Evolutionary conservation across 768 basidiomycete species (phyloP).

Genomic region (Naganishia vishniacii): DNA sequence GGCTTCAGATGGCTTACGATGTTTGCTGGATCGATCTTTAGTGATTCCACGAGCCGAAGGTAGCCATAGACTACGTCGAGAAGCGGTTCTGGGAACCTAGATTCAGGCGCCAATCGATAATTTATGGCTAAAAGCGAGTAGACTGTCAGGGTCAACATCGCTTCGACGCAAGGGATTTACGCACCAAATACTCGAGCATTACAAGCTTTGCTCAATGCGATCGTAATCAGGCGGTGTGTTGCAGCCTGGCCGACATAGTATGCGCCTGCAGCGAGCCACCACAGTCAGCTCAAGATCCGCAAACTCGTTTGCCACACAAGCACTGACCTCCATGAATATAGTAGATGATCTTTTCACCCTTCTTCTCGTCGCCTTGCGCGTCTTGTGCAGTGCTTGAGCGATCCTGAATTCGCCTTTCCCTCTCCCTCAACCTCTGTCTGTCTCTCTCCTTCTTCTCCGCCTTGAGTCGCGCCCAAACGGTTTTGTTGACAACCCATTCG

Average conservation of each 20-base stretch:
- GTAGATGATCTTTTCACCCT: slow-evolving; percentile 69
- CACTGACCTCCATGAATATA: slow-evolving; percentile 83
- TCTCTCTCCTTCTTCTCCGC: slow-evolving; percentile 59
- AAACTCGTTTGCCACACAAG: too few species aligned
- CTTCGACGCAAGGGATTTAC: slow-evolving; percentile 36
- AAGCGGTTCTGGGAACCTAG: slow-evolving; percentile 81
- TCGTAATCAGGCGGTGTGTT: slow-evolving; percentile 81
- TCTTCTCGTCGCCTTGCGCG: not conserved
- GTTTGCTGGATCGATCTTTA: slow-evolving; percentile 85
- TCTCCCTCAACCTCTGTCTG: slow-evolving; percentile 24
- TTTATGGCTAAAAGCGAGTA: slow-evolving; percentile 62
- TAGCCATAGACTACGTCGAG: slow-evolving; percentile 83
- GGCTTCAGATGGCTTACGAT: slow-evolving; percentile 56
- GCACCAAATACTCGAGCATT: slow-evolving; percentile 80
- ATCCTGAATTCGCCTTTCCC: not conserved
- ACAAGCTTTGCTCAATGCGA: slow-evolving; percentile 79
- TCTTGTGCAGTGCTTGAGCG: not conserved
- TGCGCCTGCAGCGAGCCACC: slow-evolving; percentile 57
- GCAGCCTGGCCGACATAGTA: slow-evolving; percentile 89
- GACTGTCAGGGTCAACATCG: too few species aligned
- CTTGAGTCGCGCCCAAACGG: slow-evolving; percentile 81
- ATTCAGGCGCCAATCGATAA: slow-evolving; percentile 93
- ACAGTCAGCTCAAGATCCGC: not conserved
- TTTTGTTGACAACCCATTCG: slow-evolving; percentile 95
- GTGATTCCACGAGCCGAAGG: slow-evolving; percentile 67